Percentiles rank a stretch among this genome's conserved stretches.
Evolutionary conservation across 371 early-diverging fungal species (phyloP).

Genomic region (Mucor lusitanicus): DNA sequence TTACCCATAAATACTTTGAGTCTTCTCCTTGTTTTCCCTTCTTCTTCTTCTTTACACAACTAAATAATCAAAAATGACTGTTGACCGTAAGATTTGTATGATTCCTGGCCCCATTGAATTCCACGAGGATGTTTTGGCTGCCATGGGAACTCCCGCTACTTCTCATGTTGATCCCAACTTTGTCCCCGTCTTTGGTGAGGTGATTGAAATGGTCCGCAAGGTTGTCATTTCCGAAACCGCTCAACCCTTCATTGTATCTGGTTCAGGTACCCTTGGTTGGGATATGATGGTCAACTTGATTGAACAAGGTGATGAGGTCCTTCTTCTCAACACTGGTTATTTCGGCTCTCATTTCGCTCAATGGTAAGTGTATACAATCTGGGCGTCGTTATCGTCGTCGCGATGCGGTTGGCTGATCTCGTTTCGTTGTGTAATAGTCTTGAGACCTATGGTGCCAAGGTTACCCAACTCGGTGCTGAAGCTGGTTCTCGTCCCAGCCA

Average conservation of each 20-base stretch:
- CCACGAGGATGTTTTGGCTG: constrained; percentile 79
- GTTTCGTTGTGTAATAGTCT: constrained; percentile 48
- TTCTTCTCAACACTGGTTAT: constrained; percentile 91
- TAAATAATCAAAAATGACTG: neutral
- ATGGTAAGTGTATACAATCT: constrained; percentile 55
- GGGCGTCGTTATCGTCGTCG: neutral
- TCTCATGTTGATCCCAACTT: constrained; percentile 93
- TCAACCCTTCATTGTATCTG: constrained; percentile 93
- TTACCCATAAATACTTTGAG: constrained; percentile 11
- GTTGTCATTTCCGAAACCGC: constrained; percentile 78
- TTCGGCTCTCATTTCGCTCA: constrained; percentile 95
- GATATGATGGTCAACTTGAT: constrained; percentile 91
- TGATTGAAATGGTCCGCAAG: constrained; percentile 79
- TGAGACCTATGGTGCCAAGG: constrained; percentile 87
- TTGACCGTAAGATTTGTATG: constrained; percentile 79
- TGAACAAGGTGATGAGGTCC: constrained; percentile 84
- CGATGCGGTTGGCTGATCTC: neutral
- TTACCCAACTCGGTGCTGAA: constrained; percentile 69
- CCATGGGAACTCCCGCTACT: constrained; percentile 88
- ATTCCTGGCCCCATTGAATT: constrained; percentile 95
- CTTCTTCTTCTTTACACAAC: neutral
- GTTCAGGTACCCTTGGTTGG: constrained; percentile 94
- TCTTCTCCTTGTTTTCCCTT: neutral
- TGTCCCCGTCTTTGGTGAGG: constrained; percentile 82
- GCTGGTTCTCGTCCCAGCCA: constrained; percentile 70